Conservation (phyloP, 2,329 filamentous ascomycete genomes). For the Pseudohalonectria lignicola region DNA sequence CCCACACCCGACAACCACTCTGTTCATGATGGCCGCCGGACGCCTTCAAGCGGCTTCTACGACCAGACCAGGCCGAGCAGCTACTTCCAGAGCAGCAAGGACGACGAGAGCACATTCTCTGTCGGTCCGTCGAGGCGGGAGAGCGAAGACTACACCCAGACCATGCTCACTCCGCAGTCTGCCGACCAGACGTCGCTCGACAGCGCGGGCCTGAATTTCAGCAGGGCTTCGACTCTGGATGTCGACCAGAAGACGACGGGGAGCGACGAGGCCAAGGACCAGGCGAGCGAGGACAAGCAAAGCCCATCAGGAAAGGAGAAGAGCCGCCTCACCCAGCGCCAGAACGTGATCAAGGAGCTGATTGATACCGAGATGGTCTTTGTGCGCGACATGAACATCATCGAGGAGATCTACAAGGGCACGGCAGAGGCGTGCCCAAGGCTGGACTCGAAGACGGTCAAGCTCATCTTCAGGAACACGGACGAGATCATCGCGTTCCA, state of each 20-base stretch:
- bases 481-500: constrained; percentile 86
- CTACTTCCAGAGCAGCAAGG: constrained; percentile 27
- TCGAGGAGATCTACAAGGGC: constrained; percentile 94
- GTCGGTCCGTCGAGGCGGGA: constrained; percentile 30
- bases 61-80: constrained; percentile 29
- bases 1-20: constrained; percentile 24
- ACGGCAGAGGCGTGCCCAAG: constrained; percentile 75
- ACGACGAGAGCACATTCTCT: constrained; percentile 28
- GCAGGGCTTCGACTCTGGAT: not conserved
- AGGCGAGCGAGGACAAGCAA: constrained; percentile 14
- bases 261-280: not conserved
- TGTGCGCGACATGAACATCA: constrained; percentile 90
- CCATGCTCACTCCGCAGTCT: constrained; percentile 32
- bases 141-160: constrained; percentile 32
- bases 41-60: constrained; percentile 27
- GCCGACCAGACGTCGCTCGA: constrained; percentile 34
- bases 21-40: constrained; percentile 16
- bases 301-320: constrained; percentile 42
- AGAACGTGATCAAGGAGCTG: constrained; percentile 80
- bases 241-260: constrained; percentile 17
- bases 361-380: constrained; percentile 89
- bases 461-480: constrained; percentile 84
- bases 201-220: constrained; percentile 18
- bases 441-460: constrained; percentile 74
- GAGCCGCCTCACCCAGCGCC: constrained; percentile 67